Base-by-base conservation (phyloP, 2,329 filamentous ascomycete genomes). In the Diplodia corticola region DNA sequence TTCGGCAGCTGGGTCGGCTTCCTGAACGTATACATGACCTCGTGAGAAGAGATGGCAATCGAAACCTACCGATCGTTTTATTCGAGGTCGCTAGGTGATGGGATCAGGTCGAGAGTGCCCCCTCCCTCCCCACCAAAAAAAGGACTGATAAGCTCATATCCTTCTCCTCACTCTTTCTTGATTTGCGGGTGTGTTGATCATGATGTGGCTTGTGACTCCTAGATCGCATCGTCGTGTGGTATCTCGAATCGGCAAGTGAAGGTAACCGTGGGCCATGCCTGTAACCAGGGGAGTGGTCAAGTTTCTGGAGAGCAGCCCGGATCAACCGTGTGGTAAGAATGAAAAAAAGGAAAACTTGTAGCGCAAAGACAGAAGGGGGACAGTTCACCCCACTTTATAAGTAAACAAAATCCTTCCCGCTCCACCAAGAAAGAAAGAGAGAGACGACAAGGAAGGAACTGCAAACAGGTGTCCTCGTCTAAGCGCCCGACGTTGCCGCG, bases 1-100 rank as follows among this genome's bases (percentile, higher is more conserved):
- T 88, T 97, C 20, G 93, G 92, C 3, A 98, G 95, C 79, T 98
- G 94, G 94, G 73, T 97, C 48, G 93, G 95, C 10, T 97, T 97
- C 76, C 87, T 93, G 81, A 91, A 96, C 35, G 93, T 98, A 60
- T 98, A 94, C 79, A 93, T 97, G 28, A 65, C 40, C 4, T 61
- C 57, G 40, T 61, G 22, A 28, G 40, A 24, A 13, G 26, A 22
- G 5, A 48, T 20, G 26, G 28, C 20, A 33, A 54, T 54, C 50
- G 26, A 20, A 10, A n/a, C 40, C n/a, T 44, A 20, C 40, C 40
- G 40, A 20, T 44, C n/a, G n/a, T 4, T 20, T 20, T 44, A 1
- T 44, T 44, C 40, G 40, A 40, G n/a, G 6, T 15, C 44, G 13
- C 22, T 22, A 5, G 44, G 24, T 33, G 17, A 50, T 5, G 9